Percentiles rank a stretch among this genome's conserved stretches.
These are phyloP conservation scores for Boletus reticuloceps DNA, from an alignment of 768 basidiomycete genomes.

Conservation along the genomic window DNA sequence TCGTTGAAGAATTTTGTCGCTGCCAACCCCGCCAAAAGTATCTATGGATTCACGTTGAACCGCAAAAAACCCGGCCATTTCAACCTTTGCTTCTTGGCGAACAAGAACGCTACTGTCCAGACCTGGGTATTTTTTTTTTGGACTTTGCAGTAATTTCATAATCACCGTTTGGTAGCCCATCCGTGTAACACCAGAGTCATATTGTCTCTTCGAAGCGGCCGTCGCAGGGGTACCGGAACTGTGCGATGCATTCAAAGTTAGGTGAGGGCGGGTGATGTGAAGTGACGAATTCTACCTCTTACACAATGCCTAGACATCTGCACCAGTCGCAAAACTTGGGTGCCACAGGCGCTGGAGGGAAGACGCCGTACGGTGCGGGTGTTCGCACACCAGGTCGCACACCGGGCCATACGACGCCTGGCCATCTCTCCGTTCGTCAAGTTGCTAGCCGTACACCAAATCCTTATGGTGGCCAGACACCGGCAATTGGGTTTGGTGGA, in stretches of 20 bases:
- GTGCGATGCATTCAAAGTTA: slow-evolving; percentile 95
- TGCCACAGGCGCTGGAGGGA: slow-evolving; percentile 55
- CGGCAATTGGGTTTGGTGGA: slow-evolving; percentile 30
- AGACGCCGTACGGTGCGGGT: slow-evolving; percentile 77
- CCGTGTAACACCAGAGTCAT: slow-evolving; percentile 83
- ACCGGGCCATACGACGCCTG: slow-evolving; percentile 75
- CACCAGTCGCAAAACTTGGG: slow-evolving; percentile 72
- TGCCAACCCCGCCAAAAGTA: slow-evolving; percentile 91
- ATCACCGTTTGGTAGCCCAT: slow-evolving; percentile 55
- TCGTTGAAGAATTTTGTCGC: slow-evolving; percentile 88
- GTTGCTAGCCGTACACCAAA: slow-evolving; percentile 70
- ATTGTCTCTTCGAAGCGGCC: slow-evolving; percentile 86
- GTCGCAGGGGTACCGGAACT: slow-evolving; percentile 90
- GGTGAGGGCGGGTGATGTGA: slow-evolving; percentile 39
- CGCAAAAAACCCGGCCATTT: slow-evolving; percentile 90
- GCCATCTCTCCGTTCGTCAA: slow-evolving; percentile 74
- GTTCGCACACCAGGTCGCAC: slow-evolving; percentile 75
- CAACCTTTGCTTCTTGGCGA: slow-evolving; percentile 89
- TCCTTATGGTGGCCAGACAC: slow-evolving; percentile 58
- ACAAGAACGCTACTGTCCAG: slow-evolving; percentile 85
- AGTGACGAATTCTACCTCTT: neutral
- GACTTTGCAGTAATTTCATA: neutral
- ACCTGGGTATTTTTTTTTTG: slow-evolving; percentile 64
- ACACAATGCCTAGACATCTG: slow-evolving; percentile 51
- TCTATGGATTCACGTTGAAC: slow-evolving; percentile 94